Evolutionary conservation across 139 green algal species (phyloP), one percentile per base, ranked within the genome.

Genomic region (Penium margaritaceum): DNA sequence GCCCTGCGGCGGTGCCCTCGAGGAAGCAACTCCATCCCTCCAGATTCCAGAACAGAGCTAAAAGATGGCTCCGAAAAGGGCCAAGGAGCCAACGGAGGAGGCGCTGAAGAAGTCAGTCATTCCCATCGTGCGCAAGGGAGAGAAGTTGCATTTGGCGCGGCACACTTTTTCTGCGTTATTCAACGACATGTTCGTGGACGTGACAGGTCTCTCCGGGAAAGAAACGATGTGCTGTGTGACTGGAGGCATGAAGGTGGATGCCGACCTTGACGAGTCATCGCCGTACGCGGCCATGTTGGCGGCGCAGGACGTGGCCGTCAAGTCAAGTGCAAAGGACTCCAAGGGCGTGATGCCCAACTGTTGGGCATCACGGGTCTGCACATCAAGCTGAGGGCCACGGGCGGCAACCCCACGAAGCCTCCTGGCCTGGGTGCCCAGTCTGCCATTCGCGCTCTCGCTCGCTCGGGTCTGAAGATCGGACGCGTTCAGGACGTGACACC

Each of bases 211-310:
- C 67, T 99, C 95, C 7, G 95, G 95, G 63, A 95, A 95, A 81
- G 95, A 99, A 84, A 99, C 95, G 62, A 88, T 99, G 41, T 82
- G 79, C 67, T 90, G 94, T 63, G 88, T 98, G 14, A 99, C 94
- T 30, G 93, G 95, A 65, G 95, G 95, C 78, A 99, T 99, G 95
- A 98, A 98, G 86, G 95, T 99, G 47, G 98, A 99, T 87, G 95
- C 95, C 73, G 95, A 99, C 79, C 90, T 93, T 53, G 95, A 99
- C 72, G 95, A 99, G 89, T 96, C 93, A 33, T 97, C 91, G 5
- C 95, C 95, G 51, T 99, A 99, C 79, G 95, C 95, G 39, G 95
- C 95, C 55, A 99, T 99, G 95, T 89, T 99, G 90, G 95, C 95
- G 37, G 95, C 95, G 6, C 95, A 99, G 87, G 95, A 99, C 72